Evolutionary conservation across 1,139 yeast species (phyloP), one percentile per base, ranked within the genome.

Genomic region (Eremothecium sinecaudum): DNA sequence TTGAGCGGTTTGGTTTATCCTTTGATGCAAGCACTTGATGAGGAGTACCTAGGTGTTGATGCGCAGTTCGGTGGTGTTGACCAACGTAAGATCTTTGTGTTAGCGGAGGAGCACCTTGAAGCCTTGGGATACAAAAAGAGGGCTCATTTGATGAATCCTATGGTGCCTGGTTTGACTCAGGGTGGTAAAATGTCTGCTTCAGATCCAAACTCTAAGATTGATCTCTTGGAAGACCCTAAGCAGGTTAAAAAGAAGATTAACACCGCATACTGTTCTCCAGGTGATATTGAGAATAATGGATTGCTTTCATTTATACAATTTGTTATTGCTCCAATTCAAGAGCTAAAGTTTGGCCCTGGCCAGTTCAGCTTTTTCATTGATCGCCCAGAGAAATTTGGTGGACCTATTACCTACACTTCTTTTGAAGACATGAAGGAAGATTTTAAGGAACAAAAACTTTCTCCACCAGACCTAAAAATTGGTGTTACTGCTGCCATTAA

Each of bases 161-260:
- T 92, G 98, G 94, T 92, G 28, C 98, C 98, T 31, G 98, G 98
- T 37, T 73, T 92, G 53, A 77, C 80, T 27, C 95, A 86, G 64
- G 97, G 97, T 50, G 98, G 92, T 50, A 92, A 92, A 60, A 92
- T 92, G 99, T 84, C 96, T 54, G 96, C 98, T 1, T 83, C 95
- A 18, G 98, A 90, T 64, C 97, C 98, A 49, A 90, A 86, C 67
- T 86, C 97, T 38, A 92, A 92, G 65, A 86, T 90, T 44, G 98
- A 90, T 55, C 61, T 92, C 32, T 64, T 87, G 44, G 99, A 92
- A 59, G 90, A 79, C 33, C 94, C 95, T 45, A 81, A 82, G 56
- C 62, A 65, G 26, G 90, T 92, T 38, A 79, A 77, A 63, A 87
- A 87, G 77, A 92, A 92, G 72, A 75, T 92, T 51, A 75, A 75